Evolutionary conservation across 2,329 filamentous ascomycete species (phyloP).

Genomic region (Venturia carpophila): DNA sequence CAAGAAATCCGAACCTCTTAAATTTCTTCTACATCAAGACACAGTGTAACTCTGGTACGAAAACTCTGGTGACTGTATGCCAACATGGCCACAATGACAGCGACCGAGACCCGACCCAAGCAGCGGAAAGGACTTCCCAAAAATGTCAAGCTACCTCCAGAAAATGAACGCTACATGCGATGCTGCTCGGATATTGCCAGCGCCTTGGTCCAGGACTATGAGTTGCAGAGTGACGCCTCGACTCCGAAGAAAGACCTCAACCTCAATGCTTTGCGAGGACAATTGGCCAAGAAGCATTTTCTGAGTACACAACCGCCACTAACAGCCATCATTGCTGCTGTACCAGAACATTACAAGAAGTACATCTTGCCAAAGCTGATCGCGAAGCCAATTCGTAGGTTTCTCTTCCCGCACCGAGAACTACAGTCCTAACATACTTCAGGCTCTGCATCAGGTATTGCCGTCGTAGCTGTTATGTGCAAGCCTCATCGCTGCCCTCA

Average conservation of each 20-base stretch:
- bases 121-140: slow-evolving; percentile 52
- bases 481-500: slow-evolving; percentile 97
- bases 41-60: background rate
- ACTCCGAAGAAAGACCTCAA: slow-evolving; percentile 80
- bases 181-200: slow-evolving; percentile 95
- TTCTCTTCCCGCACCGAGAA: background rate
- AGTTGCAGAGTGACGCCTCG: slow-evolving; percentile 65
- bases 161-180: slow-evolving; percentile 70
- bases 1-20: background rate
- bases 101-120: slow-evolving; percentile 39
- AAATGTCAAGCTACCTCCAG: slow-evolving; percentile 70
- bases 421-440: slow-evolving; percentile 2
- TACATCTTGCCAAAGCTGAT: slow-evolving; percentile 95
- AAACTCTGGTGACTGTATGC: slow-evolving; percentile 13
- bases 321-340: slow-evolving; percentile 93
- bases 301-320: slow-evolving; percentile 81
- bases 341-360: slow-evolving; percentile 99
- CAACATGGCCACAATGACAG: slow-evolving; percentile 56
- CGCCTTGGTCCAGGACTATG: slow-evolving; percentile 88
- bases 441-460: slow-evolving; percentile 93
- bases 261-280: slow-evolving; percentile 77
- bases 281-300: slow-evolving; percentile 87
- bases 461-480: slow-evolving; percentile 98
- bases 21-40: background rate
- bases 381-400: slow-evolving; percentile 81